phyloP scores from a whole-genome alignment of 257 asterid species.

The Lavandula angustifolia region DNA sequence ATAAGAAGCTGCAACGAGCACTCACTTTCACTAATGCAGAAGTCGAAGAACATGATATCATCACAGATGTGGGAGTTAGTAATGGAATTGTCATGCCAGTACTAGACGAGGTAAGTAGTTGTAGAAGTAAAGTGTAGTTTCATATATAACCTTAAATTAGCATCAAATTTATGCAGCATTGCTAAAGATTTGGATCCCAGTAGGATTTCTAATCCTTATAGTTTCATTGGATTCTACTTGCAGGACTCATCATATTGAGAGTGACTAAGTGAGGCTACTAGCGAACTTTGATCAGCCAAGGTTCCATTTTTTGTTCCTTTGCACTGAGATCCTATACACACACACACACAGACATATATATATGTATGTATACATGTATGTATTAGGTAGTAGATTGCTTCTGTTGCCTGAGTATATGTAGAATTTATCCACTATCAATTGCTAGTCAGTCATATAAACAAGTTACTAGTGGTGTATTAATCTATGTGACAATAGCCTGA shows the following conservation, averaged over 20 bases:
- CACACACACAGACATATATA: not conserved
- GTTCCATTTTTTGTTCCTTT: slow-evolving; percentile 1
- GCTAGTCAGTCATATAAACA: not conserved
- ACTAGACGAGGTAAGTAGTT: slow-evolving; percentile 51
- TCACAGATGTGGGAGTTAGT: slow-evolving; percentile 37
- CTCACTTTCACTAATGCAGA: slow-evolving; percentile 92
- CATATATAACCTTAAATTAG: not conserved
- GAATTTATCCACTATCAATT: slow-evolving; percentile 11
- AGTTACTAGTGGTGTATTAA: not conserved
- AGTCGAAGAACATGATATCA: slow-evolving; percentile 59
- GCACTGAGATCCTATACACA: not conserved
- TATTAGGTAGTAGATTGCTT: not conserved
- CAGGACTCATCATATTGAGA: slow-evolving; percentile 54
- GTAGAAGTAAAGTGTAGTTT: not conserved
- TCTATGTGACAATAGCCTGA: not conserved
- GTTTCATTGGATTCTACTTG: slow-evolving; percentile 3
- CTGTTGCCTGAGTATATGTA: too few species aligned
- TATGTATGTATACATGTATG: not conserved
- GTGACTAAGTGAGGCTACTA: slow-evolving; percentile 33
- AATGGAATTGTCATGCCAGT: slow-evolving; percentile 35
- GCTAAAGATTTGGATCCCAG: too few species aligned
- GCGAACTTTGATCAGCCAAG: not conserved
- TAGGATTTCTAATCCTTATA: not conserved
- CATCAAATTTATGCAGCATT: not conserved
- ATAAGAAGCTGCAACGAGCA: slow-evolving; percentile 79